Conservation (phyloP, 2,329 filamentous ascomycete genomes). For the Pseudogymnoascus sp. region DNA sequence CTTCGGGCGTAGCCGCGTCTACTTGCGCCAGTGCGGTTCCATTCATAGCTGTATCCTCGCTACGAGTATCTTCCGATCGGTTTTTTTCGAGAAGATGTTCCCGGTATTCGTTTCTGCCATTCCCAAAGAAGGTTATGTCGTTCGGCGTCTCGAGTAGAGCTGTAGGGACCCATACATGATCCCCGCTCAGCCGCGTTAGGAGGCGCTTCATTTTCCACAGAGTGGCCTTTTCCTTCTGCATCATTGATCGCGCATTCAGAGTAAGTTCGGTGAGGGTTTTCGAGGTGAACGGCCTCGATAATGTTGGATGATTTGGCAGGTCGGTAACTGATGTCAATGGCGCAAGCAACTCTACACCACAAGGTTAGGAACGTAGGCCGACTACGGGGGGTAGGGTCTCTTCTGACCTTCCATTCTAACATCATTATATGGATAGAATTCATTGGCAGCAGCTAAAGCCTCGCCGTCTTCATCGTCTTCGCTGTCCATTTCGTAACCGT, state of each 20-base stretch:
- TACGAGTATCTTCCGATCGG: slow-evolving; percentile 16
- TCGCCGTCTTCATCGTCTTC: slow-evolving; percentile 59
- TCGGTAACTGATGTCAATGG: slow-evolving; percentile 69
- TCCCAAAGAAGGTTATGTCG: slow-evolving; percentile 43
- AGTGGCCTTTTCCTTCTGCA: slow-evolving; percentile 65
- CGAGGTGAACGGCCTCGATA: slow-evolving; percentile 67
- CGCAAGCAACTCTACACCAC: slow-evolving; percentile 55
- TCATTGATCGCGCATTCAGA: slow-evolving; percentile 58
- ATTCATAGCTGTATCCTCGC: slow-evolving; percentile 16
- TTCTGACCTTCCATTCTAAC: slow-evolving; percentile 61
- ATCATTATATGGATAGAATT: slow-evolving; percentile 66
- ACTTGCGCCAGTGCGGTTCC: not conserved
- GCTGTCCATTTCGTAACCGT: slow-evolving; percentile 68
- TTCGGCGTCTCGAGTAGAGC: slow-evolving; percentile 47
- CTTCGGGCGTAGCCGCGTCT: not conserved
- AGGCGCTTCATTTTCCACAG: slow-evolving; percentile 69
- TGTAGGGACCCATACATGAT: slow-evolving; percentile 60
- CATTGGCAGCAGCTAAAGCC: slow-evolving; percentile 52
- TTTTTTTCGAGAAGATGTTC: slow-evolving; percentile 17
- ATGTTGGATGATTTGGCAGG: slow-evolving; percentile 62
- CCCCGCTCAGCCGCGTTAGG: slow-evolving; percentile 64
- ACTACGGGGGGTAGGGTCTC: not conserved
- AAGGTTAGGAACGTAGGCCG: slow-evolving; percentile 22
- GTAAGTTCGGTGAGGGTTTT: slow-evolving; percentile 64
- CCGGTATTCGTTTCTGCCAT: slow-evolving; percentile 21